phyloP scores from a whole-genome alignment of 2,329 filamentous ascomycete species.

The Alternaria angustiovoidea region DNA sequence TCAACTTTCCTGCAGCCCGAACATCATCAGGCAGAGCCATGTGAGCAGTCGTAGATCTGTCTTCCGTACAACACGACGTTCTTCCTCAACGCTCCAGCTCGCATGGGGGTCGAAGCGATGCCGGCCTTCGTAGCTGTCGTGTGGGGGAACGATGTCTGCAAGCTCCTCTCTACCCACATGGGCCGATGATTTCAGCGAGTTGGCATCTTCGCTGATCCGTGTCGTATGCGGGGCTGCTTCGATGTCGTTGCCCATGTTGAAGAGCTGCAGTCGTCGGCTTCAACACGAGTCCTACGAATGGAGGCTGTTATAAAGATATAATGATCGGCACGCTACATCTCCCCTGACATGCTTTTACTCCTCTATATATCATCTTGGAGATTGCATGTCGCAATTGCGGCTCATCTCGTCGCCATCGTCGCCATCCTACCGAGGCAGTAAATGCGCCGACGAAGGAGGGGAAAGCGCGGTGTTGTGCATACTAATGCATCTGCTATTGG shows the following conservation, averaged over 20 bases:
- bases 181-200: slow-evolving; percentile 33
- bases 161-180: slow-evolving; percentile 40
- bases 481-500: slow-evolving; percentile 10
- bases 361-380: slow-evolving; percentile 7
- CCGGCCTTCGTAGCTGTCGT: slow-evolving; percentile 60
- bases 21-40: slow-evolving; percentile 53
- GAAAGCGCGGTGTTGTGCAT: slow-evolving; percentile 8
- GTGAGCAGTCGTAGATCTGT: slow-evolving; percentile 47
- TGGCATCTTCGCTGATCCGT: slow-evolving; percentile 34
- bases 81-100: slow-evolving; percentile 64
- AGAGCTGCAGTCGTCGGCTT: slow-evolving; percentile 1
- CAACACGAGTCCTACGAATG: background rate
- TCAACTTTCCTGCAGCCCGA: slow-evolving; percentile 41
- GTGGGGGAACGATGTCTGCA: slow-evolving; percentile 50
- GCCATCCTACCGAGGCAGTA: slow-evolving; percentile 15
- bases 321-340: background rate
- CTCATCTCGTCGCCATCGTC: slow-evolving; percentile 14
- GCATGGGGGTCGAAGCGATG: slow-evolving; percentile 66
- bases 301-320: background rate
- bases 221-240: slow-evolving; percentile 25
- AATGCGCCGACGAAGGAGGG: slow-evolving; percentile 8
- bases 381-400: slow-evolving; percentile 34
- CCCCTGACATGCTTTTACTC: background rate
- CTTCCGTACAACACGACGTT: slow-evolving; percentile 62
- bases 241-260: slow-evolving; percentile 37